Evolutionary conservation across 2,329 filamentous ascomycete genomes (phyloP).

Genomic region (Fusarium nygamai): DNA sequence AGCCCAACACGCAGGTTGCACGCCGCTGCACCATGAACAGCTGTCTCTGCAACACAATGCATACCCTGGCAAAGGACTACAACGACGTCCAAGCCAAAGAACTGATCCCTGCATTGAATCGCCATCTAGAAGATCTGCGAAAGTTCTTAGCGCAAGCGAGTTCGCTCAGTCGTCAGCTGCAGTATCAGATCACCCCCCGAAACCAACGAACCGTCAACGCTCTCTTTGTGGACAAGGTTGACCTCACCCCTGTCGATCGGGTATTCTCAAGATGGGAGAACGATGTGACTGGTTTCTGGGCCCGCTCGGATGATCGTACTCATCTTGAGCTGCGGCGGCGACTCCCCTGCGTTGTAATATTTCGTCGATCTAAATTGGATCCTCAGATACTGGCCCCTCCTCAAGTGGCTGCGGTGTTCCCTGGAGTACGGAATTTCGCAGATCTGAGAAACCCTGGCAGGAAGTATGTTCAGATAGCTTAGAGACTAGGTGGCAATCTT

Average conservation of each 20-base stretch:
- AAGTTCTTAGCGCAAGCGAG: conserved; percentile 40
- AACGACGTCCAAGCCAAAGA: background rate
- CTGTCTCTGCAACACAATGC: background rate
- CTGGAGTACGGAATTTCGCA: conserved; percentile 11
- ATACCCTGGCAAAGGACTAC: background rate
- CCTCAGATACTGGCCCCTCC: conserved; percentile 19
- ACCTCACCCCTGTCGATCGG: conserved; percentile 23
- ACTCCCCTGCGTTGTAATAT: conserved; percentile 41
- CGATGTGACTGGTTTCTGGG: conserved; percentile 40
- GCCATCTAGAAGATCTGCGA: conserved; percentile 35
- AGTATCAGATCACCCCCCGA: conserved; percentile 41
- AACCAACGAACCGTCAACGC: conserved; percentile 44
- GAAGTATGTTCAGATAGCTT: conserved; percentile 46
- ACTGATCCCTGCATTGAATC: conserved; percentile 19
- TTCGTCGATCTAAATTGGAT: conserved; percentile 40
- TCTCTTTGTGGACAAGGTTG: conserved; percentile 26
- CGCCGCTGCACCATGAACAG: fast-evolving
- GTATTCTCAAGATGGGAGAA: conserved; percentile 15
- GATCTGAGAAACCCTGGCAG: conserved; percentile 44
- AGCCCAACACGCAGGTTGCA: fast-evolving
- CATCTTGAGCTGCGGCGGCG: conserved; percentile 42
- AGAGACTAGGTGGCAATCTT: conserved; percentile 42
- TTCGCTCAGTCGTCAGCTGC: conserved; percentile 36
- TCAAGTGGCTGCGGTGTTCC: conserved; percentile 26
- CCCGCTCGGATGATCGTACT: background rate